A percentile compares a stretch with the other conserved stretches of the same genome.
These are phyloP conservation scores for Syzygium aromaticum DNA, from an alignment of 345 rosid species.

Conservation along the genomic window DNA sequence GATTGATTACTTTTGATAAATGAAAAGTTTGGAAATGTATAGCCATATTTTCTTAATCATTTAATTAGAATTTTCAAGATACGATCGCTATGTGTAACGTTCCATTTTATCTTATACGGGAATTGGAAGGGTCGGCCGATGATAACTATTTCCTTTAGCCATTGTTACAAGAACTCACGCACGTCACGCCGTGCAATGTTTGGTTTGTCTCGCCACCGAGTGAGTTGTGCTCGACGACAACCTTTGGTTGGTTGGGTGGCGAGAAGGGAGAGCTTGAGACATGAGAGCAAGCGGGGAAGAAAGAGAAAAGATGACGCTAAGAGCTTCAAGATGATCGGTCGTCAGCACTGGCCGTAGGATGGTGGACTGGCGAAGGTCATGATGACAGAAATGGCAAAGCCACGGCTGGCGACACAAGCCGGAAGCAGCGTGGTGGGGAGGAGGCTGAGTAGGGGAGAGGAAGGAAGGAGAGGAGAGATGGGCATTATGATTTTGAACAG, in stretches of 20 bases:
- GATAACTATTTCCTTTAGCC: background rate
- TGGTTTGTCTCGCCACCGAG: accelerated
- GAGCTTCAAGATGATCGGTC: background rate
- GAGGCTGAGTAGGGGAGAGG: background rate
- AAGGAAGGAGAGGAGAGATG: background rate
- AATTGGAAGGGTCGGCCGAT: accelerated
- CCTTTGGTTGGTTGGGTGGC: no score
- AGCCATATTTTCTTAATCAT: background rate
- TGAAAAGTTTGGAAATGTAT: background rate
- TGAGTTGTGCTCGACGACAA: no score
- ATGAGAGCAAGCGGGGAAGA: background rate
- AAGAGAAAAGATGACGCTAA: background rate
- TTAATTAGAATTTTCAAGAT: background rate
- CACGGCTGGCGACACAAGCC: accelerated
- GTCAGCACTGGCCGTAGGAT: background rate
- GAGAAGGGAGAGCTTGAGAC: no score
- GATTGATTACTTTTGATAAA: background rate
- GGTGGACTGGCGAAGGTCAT: background rate
- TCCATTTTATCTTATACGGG: no score
- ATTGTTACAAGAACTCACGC: no score
- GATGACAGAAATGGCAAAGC: background rate
- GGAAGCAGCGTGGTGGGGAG: background rate
- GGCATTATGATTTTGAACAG: background rate
- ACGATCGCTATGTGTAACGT: background rate
- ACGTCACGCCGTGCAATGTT: no score